Conservation (phyloP, 208 protist species). For the Leishmania aethiopica region DNA sequence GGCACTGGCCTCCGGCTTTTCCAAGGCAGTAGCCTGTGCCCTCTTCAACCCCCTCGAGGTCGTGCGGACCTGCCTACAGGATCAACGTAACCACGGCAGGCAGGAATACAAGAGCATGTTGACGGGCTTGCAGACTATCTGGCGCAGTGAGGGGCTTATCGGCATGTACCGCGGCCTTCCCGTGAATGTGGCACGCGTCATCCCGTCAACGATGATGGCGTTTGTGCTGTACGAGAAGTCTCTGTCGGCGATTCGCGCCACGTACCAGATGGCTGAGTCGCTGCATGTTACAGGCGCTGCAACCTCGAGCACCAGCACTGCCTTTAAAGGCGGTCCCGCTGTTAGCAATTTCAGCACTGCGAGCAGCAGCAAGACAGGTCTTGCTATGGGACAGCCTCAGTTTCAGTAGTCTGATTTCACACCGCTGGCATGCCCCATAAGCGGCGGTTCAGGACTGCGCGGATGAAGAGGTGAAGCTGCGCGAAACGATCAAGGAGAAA, state of each 20-base stretch:
- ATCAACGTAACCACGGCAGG: constrained; percentile 52
- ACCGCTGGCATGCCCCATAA: background rate
- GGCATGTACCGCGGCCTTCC: constrained; percentile 83
- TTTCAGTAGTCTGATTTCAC: constrained; percentile 5
- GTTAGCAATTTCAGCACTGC: background rate
- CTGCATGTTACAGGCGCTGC: constrained; percentile 1
- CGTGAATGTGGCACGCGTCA: constrained; percentile 80
- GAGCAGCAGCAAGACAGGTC: background rate
- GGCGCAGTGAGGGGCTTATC: constrained; percentile 65
- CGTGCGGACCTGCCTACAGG: constrained; percentile 81
- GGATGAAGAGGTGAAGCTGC: background rate
- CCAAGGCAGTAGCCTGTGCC: constrained; percentile 67
- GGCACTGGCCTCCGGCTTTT: constrained; percentile 60
- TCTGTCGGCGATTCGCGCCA: constrained; percentile 45
- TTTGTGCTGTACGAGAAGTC: constrained; percentile 88
- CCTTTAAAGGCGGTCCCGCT: background rate
- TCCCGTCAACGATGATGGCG: constrained; percentile 77
- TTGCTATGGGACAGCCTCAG: constrained; percentile 13
- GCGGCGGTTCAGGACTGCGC: no score
- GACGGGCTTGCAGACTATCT: constrained; percentile 63
- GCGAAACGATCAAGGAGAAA: background rate
- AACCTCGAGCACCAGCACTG: background rate
- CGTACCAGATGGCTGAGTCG: constrained; percentile 28
- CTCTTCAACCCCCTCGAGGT: constrained; percentile 89
- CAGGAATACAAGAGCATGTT: constrained; percentile 63